A percentile compares a stretch with the other conserved stretches of the same genome.
Conservation (phyloP, 495 filamentous ascomycete genomes). For the Copromyces sp. region DNA sequence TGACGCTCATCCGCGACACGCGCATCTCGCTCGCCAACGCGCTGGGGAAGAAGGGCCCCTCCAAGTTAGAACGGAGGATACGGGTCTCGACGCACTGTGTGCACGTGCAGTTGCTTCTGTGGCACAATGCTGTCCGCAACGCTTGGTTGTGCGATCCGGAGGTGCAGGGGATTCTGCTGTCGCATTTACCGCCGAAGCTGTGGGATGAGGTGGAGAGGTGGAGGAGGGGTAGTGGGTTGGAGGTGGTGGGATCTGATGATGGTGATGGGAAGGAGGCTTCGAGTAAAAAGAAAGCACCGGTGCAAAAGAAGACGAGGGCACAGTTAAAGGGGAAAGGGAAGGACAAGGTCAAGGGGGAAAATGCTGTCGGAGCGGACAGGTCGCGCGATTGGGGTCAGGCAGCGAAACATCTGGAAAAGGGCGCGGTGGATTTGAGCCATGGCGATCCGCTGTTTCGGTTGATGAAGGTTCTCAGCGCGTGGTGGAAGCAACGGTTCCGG, state of each 20-base stretch:
- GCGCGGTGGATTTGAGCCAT: constrained; percentile 57
- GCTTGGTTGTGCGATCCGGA: constrained; percentile 72
- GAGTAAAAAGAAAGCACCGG: not conserved
- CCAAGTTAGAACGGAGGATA: constrained; percentile 71
- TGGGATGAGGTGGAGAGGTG: constrained; percentile 67
- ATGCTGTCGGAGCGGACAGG: constrained; percentile 33
- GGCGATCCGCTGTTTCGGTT: constrained; percentile 78
- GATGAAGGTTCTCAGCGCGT: constrained; percentile 62
- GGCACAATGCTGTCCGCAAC: constrained; percentile 82
- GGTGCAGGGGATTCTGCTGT: constrained; percentile 65
- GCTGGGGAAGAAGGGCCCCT: constrained; percentile 72
- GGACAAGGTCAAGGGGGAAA: constrained; percentile 23
- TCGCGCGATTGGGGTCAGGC: constrained; percentile 66
- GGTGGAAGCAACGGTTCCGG: constrained; percentile 80
- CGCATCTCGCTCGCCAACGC: constrained; percentile 44
- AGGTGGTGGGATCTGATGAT: constrained; percentile 26
- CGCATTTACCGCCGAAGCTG: constrained; percentile 53
- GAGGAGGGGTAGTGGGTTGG: constrained; percentile 55
- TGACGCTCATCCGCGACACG: constrained; percentile 58
- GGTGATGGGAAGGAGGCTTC: constrained; percentile 17
- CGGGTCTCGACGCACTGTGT: constrained; percentile 70
- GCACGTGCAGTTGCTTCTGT: constrained; percentile 82
- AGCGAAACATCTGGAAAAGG: constrained; percentile 58
- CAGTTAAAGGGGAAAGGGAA: constrained; percentile 25
- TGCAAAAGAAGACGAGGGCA: constrained; percentile 13